Evolutionary conservation across 805 yeast species (phyloP), one percentile per base, ranked within the genome.

Genomic region (Maudiozyma saulgeensis): DNA sequence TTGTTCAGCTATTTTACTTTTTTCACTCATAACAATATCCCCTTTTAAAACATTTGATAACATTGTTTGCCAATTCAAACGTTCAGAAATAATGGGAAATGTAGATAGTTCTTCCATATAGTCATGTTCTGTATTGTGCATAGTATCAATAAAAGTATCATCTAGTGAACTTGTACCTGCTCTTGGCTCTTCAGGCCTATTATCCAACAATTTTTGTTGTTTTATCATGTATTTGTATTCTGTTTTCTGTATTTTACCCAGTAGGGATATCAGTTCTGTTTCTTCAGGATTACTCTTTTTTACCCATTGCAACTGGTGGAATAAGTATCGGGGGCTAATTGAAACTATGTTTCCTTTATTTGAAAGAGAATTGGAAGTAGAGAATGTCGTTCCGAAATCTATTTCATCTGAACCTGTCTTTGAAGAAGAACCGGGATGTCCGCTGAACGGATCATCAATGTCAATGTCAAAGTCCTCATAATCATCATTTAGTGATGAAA

Each of bases 51-150:
- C 98, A 2, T 89, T 77, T 11, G 86, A 77, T 45, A 93, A 73
- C 96, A 93, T 88, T 0, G 91, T 79, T 67, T 93, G 98, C 99
- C 99, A 93, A 67, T 89, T 96, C 12, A 90, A 71, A 45, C 98
- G 75, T 61, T 89, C 97, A 11, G 81, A 59, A 7, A 83, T 80
- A 23, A 59, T 55, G 6, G 71, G 67, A 48, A 68, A 66, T 4
- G 66, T 54, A 5, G 62, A 49, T 12, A 67, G 50, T 31, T 57
- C 12, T 56, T 7, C 23, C 15, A 46, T n/a, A 38, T 38, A 38
- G 23, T 19, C 15, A 6, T 38, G 21, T 19, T 38, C 41, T 6
- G 13, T 12, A 9, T 18, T 12, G 13, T 38, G 16, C 7, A 38
- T 18, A 9, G 15, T 19, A 18, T 38, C 25, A 6, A 12, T 13